Evolutionary conservation across 352 stramenopile genomes (phyloP).

Genomic region (Aphanomyces euteiches): DNA sequence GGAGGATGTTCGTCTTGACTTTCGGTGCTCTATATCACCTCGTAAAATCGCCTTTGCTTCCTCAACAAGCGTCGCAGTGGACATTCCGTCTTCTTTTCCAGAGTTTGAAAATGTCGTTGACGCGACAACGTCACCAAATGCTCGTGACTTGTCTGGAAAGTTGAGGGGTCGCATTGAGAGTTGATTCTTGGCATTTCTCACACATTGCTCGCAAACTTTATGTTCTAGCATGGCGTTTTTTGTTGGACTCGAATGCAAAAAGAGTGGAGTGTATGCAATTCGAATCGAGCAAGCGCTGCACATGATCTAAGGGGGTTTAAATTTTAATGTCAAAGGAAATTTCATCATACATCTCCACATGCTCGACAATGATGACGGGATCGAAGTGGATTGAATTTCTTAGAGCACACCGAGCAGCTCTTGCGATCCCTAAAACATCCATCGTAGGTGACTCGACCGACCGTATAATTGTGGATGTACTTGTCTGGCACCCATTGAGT

Average conservation of each 20-base stretch:
- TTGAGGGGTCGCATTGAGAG: not conserved
- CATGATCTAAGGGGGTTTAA: constrained; percentile 17
- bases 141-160: not conserved
- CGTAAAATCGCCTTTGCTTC: not conserved
- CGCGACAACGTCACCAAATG: no score
- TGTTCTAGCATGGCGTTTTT: constrained; percentile 12
- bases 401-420: constrained; percentile 14
- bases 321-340: not conserved
- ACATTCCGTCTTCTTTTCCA: no score
- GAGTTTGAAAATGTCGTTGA: no score
- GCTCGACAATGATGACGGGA: constrained; percentile 25
- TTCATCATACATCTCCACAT: constrained; percentile 18
- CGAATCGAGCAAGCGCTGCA: constrained; percentile 16
- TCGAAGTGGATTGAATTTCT: constrained; percentile 25
- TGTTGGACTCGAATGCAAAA: not conserved
- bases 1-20: no score
- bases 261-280: constrained; percentile 9
- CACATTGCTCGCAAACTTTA: constrained; percentile 6
- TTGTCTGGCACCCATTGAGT: constrained; percentile 24
- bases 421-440: not conserved
- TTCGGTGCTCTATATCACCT: no score
- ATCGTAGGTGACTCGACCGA: not conserved
- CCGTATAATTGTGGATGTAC: not conserved
- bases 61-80: not conserved
- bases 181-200: not conserved